Base-by-base conservation (phyloP, 306 rosid genomes). In the Herpetospermum pedunculosum region DNA sequence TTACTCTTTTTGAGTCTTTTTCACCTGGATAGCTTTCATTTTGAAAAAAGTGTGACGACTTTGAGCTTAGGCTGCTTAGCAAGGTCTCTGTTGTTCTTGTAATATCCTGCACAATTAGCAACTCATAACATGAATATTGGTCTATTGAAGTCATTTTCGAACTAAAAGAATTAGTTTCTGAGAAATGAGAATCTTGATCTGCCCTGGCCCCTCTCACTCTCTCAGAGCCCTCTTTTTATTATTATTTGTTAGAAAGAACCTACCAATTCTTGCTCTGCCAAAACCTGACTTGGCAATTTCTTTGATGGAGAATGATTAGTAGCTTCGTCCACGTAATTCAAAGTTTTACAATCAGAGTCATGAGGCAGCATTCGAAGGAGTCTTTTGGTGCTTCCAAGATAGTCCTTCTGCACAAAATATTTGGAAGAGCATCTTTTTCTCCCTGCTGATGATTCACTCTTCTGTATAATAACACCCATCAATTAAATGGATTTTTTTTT, bases 381-480 rank as follows among this genome's bases (percentile, higher is more conserved):
- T 78, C 84, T 76, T 79, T 78, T 80, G 78, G 76, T 52, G 73
- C 83, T 82, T 13, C 84, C 86, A 75, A 77, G 78, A 75, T 77
- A 78, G 81, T 81, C 86, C 75, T 76, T 77, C 49, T 86, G 82
- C 74, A 86, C 80, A 50, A 77, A 64, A 72, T 76, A 86, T 60
- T 76, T 78, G 55, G 88, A 62, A 19, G 87, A 86, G 77, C 80
- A 79, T 84, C 83, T 88, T n/a, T n/a, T n/a, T 82, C 79, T 76
- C 58, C 78, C 73, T 60, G 75, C 50, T 30, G 71, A 47, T 25
- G 90, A 81, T 49, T 82, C 74, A 57, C 74, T 83, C 41, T 76
- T 75, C 72, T 75, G 78, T 15, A 72, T 23, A 21, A 41, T 43
- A 41, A 44, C 19, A 68, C 13, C 50, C 53, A 43, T 68, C 53